Conservation (phyloP, 768 basidiomycete genomes). For the Lentinus tigrinus region DNA sequence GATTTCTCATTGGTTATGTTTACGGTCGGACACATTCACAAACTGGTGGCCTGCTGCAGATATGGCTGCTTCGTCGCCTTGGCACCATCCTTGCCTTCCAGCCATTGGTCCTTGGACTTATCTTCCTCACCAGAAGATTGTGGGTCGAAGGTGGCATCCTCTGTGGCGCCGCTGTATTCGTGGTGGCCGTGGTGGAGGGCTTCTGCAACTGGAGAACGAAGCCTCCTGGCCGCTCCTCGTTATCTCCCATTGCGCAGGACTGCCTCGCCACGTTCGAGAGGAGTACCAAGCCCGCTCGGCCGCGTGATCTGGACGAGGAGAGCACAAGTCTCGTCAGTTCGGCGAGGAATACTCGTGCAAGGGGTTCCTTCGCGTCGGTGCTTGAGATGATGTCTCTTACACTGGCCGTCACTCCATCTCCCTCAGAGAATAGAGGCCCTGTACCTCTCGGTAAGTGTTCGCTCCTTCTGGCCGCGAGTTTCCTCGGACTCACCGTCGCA, state of each 20-base stretch:
- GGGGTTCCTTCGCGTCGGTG: conserved; percentile 78
- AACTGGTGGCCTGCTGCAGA: conserved; percentile 70
- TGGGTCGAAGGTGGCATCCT: conserved; percentile 75
- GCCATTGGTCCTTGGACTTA: conserved; percentile 72
- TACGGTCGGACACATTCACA: conserved; percentile 71
- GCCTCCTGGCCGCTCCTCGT: conserved; percentile 44
- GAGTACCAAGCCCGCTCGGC: conserved; percentile 40
- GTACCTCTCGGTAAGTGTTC: conserved; percentile 62
- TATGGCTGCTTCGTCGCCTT: conserved; percentile 74
- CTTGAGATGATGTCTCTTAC: conserved; percentile 84
- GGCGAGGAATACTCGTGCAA: conserved; percentile 37
- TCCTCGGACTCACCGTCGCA: background rate
- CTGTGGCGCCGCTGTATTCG: conserved; percentile 50
- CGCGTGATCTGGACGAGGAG: conserved; percentile 45
- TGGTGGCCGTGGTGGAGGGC: conserved; percentile 59
- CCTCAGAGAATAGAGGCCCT: conserved; percentile 52
- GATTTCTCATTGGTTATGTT: conserved; percentile 77
- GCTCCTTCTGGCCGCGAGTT: background rate
- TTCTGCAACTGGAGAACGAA: conserved; percentile 53
- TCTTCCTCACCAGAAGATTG: conserved; percentile 61
- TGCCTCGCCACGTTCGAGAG: conserved; percentile 54
- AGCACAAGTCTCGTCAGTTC: conserved; percentile 48
- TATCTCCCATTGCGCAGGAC: conserved; percentile 56
- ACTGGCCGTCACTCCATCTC: conserved; percentile 69
- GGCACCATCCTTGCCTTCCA: conserved; percentile 71